phyloP scores from a whole-genome alignment of 306 rosid species.

The Senna siamea region DNA sequence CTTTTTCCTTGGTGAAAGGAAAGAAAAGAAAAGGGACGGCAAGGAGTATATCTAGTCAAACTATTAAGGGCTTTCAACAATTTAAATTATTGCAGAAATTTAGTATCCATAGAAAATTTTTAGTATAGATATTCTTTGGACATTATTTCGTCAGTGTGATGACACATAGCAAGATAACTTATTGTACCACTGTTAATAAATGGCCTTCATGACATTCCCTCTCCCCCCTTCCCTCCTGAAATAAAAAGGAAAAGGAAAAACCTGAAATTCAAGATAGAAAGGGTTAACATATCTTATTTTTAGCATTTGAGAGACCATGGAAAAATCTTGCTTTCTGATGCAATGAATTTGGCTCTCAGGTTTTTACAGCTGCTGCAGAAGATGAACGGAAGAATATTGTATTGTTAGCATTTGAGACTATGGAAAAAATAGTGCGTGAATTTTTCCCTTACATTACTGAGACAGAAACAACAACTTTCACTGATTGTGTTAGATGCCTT shows the following conservation, averaged over 20 bases:
- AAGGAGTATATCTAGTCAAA: conserved; percentile 26
- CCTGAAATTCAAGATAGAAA: conserved; percentile 28
- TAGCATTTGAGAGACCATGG: conserved; percentile 29
- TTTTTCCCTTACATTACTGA: conserved; percentile 96
- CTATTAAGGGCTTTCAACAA: conserved; percentile 6
- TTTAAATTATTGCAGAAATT: conserved; percentile 20
- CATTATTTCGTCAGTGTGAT: neutral
- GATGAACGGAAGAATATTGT: conserved; percentile 95
- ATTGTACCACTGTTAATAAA: conserved; percentile 24
- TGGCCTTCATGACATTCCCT: neutral
- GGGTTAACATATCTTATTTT: conserved; percentile 22
- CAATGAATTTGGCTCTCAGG: conserved; percentile 66
- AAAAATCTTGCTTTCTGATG: conserved; percentile 40
- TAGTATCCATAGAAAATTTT: conserved; percentile 27
- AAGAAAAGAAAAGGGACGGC: conserved; percentile 25
- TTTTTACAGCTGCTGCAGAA: conserved; percentile 95
- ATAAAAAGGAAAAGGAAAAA: neutral
- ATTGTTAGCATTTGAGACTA: conserved; percentile 92
- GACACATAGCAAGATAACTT: conserved; percentile 18
- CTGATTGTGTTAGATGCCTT: conserved; percentile 97
- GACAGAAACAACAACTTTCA: conserved; percentile 93
- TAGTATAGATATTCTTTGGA: neutral
- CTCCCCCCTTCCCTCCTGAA: neutral
- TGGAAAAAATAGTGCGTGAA: conserved; percentile 98
- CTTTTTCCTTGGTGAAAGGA: neutral